Evolutionary conservation across 192 early-diverging fungal species (phyloP).

Genomic region (Coemansia sp.): DNA sequence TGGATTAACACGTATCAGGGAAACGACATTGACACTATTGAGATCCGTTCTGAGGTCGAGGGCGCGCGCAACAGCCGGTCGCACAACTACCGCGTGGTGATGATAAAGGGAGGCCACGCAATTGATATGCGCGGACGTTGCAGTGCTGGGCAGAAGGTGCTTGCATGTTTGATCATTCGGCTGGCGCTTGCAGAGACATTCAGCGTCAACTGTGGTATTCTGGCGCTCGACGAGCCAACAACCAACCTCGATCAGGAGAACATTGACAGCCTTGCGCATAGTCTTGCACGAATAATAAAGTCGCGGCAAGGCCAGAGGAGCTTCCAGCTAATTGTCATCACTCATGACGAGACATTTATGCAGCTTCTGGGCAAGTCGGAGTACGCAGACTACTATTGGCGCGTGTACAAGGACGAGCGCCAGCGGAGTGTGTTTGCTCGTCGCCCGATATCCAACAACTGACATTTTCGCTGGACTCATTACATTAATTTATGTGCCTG

Average conservation of each 20-base stretch:
- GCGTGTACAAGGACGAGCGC: conserved; percentile 78
- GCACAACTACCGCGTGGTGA: conserved; percentile 93
- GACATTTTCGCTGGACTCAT: not conserved
- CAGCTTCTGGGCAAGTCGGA: conserved; percentile 75
- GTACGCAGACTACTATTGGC: conserved; percentile 84
- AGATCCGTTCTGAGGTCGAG: conserved; percentile 89
- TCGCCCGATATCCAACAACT: conserved; percentile 36
- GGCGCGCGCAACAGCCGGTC: conserved; percentile 65
- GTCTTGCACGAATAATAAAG: conserved; percentile 79
- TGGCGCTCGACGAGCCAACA: conserved; percentile 97
- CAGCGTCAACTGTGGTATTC: conserved; percentile 85
- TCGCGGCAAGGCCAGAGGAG: conserved; percentile 75
- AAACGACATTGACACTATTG: conserved; percentile 94
- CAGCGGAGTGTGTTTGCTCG: conserved; percentile 48
- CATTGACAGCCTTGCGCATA: conserved; percentile 80
- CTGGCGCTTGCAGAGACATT: conserved; percentile 95
- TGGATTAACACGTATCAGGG: conserved; percentile 97
- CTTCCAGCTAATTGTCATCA: conserved; percentile 97
- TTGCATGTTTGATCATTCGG: conserved; percentile 95
- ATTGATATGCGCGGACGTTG: conserved; percentile 95
- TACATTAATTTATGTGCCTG: not conserved
- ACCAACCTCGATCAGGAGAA: conserved; percentile 93
- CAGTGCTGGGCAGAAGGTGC: conserved; percentile 95
- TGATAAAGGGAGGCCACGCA: conserved; percentile 81
- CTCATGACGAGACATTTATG: conserved; percentile 97